These are phyloP conservation scores for Chaetomidium leptoderma DNA, from an alignment of 495 filamentous ascomycete genomes.

Conservation along the genomic window DNA sequence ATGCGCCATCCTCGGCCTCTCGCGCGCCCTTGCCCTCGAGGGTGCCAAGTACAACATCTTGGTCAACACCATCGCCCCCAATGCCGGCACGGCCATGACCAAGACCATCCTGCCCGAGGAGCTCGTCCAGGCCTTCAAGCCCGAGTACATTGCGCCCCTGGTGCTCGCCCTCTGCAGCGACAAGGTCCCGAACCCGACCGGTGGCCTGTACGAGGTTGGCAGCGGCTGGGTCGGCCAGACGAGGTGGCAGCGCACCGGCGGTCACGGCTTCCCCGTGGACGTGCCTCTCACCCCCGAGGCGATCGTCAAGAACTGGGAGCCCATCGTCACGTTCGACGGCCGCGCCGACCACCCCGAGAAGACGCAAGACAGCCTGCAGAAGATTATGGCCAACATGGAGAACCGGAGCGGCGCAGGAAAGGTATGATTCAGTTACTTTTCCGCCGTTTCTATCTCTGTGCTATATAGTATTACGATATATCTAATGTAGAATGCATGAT, in stretches of 20 bases:
- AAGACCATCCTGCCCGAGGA: conserved; percentile 93
- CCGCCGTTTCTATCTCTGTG: conserved; percentile 18
- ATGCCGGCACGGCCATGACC: conserved; percentile 96
- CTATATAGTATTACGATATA: conserved; percentile 32
- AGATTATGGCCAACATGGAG: conserved; percentile 87
- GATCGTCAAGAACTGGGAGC: conserved; percentile 69
- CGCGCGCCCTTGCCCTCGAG: conserved; percentile 86
- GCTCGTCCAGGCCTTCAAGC: conserved; percentile 98
- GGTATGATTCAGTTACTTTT: conserved; percentile 42
- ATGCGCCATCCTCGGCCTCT: conserved; percentile 91
- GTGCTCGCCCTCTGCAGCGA: conserved; percentile 87
- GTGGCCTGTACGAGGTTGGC: conserved; percentile 91
- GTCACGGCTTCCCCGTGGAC: conserved; percentile 89
- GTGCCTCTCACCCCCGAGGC: conserved; percentile 82
- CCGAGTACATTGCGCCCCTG: conserved; percentile 92
- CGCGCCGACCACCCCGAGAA: conserved; percentile 86
- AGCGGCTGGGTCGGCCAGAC: conserved; percentile 91
- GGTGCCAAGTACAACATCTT: conserved; percentile 97
- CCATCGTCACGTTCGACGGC: conserved; percentile 82
- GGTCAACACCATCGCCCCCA: conserved; percentile 97
- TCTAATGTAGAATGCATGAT: conserved; percentile 20
- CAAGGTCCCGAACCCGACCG: conserved; percentile 77
- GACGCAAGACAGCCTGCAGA: conserved; percentile 68
- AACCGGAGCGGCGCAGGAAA: conserved; percentile 57
- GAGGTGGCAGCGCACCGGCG: conserved; percentile 90